phyloP scores from a whole-genome alignment of 2,329 filamentous ascomycete species.

The Didymella sp. region DNA sequence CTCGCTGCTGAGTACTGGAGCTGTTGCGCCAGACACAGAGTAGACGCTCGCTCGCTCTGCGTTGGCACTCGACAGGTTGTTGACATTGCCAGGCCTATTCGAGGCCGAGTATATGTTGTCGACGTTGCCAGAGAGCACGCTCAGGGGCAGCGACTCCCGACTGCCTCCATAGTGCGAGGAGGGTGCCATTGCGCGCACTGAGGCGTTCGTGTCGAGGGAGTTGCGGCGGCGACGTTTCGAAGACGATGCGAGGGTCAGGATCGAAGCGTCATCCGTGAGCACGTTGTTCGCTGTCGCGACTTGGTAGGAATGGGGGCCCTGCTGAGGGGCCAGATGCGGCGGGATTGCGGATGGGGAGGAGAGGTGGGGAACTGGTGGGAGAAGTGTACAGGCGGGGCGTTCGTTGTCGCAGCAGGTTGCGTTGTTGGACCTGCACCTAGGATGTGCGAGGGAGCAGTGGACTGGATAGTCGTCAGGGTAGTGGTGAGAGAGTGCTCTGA shows the following conservation, averaged over 20 bases:
- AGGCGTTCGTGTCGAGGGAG: conserved; percentile 85
- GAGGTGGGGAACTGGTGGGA: conserved; percentile 64
- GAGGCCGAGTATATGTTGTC: conserved; percentile 60
- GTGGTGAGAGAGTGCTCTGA: conserved; percentile 82
- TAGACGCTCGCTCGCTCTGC: conserved; percentile 82
- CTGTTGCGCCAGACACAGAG: conserved; percentile 69
- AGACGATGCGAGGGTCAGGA: conserved; percentile 82
- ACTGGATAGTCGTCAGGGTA: conserved; percentile 85
- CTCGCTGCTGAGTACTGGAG: conserved; percentile 72
- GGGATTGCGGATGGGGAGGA: conserved; percentile 73
- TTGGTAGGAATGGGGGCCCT: conserved; percentile 73
- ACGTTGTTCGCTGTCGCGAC: conserved; percentile 83
- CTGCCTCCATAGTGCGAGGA: conserved; percentile 83
- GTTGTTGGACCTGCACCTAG: conserved; percentile 48
- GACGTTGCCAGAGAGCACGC: conserved; percentile 74
- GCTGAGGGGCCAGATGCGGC: conserved; percentile 67
- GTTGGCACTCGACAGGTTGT: conserved; percentile 57
- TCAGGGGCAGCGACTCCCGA: conserved; percentile 79
- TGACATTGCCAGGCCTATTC: conserved; percentile 58
- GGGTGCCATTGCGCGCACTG: conserved; percentile 81
- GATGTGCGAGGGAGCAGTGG: conserved; percentile 62
- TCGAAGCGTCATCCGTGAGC: conserved; percentile 83
- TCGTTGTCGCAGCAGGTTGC: conserved; percentile 46
- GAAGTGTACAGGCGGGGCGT: conserved; percentile 58
- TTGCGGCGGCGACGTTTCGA: conserved; percentile 78